Percentiles rank a stretch among this genome's conserved stretches.
phyloP scores from a whole-genome alignment of 306 rosid genomes.

The Citrullus amarus region DNA sequence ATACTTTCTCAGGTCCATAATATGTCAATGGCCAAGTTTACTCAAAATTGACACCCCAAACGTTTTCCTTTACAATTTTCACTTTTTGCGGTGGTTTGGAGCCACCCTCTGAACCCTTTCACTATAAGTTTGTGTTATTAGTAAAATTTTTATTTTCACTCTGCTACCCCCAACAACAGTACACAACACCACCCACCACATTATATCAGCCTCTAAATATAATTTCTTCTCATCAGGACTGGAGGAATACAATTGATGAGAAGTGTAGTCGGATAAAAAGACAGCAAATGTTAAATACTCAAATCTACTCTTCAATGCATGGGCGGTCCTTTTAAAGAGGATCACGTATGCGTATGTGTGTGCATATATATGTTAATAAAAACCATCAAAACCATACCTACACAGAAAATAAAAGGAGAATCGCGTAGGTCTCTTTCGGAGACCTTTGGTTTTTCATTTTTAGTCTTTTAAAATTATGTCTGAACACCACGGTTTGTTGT shows the following conservation, averaged over 20 bases:
- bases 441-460: not conserved
- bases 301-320: not conserved
- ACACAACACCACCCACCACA: not conserved
- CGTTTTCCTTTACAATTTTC: not conserved
- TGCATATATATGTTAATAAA: not conserved
- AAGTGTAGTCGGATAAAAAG: not conserved
- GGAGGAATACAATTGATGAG: not conserved
- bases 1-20: not conserved
- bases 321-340: not conserved
- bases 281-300: not conserved
- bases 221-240: not conserved
- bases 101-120: not conserved
- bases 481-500: not conserved
- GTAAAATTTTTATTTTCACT: not conserved
- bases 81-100: not conserved
- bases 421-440: not conserved
- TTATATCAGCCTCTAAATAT: not conserved
- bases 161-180: not conserved
- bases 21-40: not conserved
- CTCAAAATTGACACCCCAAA: not conserved
- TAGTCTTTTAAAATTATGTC: no score
- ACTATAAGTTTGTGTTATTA: not conserved
- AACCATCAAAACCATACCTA: not conserved
- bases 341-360: not conserved
- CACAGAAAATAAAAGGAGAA: not conserved